These are phyloP conservation scores for Pseudozyma sp. DNA, from an alignment of 1,284 basidiomycete genomes.

Conservation along the genomic window DNA sequence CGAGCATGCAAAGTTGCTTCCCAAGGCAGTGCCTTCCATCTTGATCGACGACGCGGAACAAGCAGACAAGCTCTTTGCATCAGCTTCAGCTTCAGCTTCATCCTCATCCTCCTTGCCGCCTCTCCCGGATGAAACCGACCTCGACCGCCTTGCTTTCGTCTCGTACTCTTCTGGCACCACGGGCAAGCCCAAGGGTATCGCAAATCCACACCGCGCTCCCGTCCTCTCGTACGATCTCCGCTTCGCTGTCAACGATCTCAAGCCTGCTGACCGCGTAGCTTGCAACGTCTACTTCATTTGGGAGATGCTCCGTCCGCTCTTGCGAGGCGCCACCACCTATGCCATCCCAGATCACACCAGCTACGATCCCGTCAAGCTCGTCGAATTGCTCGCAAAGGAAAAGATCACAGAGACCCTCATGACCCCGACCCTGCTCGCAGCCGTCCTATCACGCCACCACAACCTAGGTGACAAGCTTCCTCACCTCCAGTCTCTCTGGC, in stretches of 20 bases:
- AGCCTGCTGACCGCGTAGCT: constrained; percentile 62
- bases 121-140: constrained; percentile 51
- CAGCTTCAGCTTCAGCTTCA: neutral
- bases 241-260: constrained; percentile 61
- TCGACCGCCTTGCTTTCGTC: constrained; percentile 66
- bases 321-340: constrained; percentile 65
- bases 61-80: constrained; percentile 15
- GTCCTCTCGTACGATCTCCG: constrained; percentile 65
- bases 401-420: constrained; percentile 67
- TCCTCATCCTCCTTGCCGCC: constrained; percentile 18
- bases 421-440: constrained; percentile 66
- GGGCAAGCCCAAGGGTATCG: constrained; percentile 67
- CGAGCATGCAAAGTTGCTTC: constrained; percentile 53
- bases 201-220: constrained; percentile 66
- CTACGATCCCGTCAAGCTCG: constrained; percentile 65
- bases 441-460: constrained; percentile 62
- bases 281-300: constrained; percentile 69
- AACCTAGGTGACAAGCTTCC: constrained; percentile 53
- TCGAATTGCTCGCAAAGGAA: constrained; percentile 54
- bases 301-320: constrained; percentile 67
- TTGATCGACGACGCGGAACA: constrained; percentile 30
- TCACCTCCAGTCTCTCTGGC: constrained; percentile 62
- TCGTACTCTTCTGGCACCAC: constrained; percentile 68
- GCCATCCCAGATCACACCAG: constrained; percentile 63
- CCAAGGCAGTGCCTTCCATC: constrained; percentile 32